Evolutionary conservation across 257 asterid species (phyloP), one percentile per base, ranked within the genome.

Genomic region (Echites panduratus): DNA sequence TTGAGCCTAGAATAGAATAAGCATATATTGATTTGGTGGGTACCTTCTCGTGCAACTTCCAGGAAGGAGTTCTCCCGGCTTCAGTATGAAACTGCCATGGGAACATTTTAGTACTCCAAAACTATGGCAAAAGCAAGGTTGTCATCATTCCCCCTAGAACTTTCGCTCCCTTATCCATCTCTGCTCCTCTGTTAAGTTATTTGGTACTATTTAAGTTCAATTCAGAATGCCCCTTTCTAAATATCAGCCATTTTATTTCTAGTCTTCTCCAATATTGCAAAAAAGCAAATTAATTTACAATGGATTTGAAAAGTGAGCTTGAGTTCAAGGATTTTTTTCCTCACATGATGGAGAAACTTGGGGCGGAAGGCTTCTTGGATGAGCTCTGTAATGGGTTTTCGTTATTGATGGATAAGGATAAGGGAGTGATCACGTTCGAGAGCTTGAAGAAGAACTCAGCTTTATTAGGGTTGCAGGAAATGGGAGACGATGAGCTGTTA

Each of bases 271-370:
- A n/a, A n/a, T 48, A 58, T 56, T 11, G 17, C 38, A 72, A 35
- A 27, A 24, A 61, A 20, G n/a, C n/a, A 24, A 69, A 49, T 8
- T 43, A 2, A 58, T 35, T 26, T 4, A 73, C n/a, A n/a, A n/a
- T 53, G 72, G 69, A 48, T 9, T 9, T 13, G 26, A 76, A 70
- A 38, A 20, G 48, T 29, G 49, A 73, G 5, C 22, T 75, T 1
- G 89, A 74, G 47, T 90, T 90, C 16, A 88, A 90, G 79, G 97
- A 90, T 78, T 84, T 73, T 12, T 89, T 90, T 13, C 97, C 97
- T n/a, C 70, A 89, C 4, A 90, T 90, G 96, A 88, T 85, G 64
- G 89, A 90, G 80, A 90, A 83, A 43, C 78, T 90, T 72, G 97
- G 97, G 0, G 80, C 86, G 4, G 87, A 89, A 35, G 92, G 93